These are phyloP conservation scores for Astragalus membranaceus DNA, from an alignment of 306 rosid genomes.

Conservation along the genomic window DNA sequence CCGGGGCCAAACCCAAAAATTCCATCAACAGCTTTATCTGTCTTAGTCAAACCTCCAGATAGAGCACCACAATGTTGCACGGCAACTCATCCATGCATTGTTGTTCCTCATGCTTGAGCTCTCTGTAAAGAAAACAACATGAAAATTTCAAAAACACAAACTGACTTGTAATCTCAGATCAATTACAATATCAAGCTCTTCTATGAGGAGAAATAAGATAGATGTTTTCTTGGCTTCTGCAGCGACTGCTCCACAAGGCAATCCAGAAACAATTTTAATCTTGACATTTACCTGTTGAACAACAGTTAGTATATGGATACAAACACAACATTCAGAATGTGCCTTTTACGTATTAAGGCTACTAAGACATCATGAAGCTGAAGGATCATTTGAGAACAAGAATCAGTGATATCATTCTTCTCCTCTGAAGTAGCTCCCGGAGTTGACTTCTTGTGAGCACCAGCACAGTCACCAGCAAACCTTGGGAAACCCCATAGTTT, in stretches of 20 bases:
- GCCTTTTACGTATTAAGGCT: neutral
- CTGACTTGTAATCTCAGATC: no score
- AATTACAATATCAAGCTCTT: no score
- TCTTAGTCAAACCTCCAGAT: conserved; percentile 80
- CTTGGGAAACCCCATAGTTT: no score
- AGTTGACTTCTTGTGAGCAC: conserved; percentile 46
- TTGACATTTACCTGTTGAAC: conserved; percentile 70
- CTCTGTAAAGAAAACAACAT: conserved; percentile 41
- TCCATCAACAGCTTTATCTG: conserved; percentile 89
- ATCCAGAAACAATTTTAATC: no score
- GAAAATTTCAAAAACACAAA: conserved; percentile 13
- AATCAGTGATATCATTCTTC: conserved; percentile 71
- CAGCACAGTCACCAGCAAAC: conserved; percentile 94
- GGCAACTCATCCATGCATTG: conserved; percentile 90
- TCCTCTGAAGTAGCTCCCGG: conserved; percentile 57
- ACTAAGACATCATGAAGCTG: conserved; percentile 86
- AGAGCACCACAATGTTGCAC: conserved; percentile 91
- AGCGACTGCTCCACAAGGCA: no score
- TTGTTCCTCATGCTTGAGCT: conserved; percentile 88
- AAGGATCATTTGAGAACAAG: conserved; percentile 97
- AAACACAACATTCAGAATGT: neutral
- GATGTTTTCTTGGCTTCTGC: no score
- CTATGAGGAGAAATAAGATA: no score
- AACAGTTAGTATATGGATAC: neutral
- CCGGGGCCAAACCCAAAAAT: conserved; percentile 96